phyloP scores from a whole-genome alignment of 768 basidiomycete species.

The Suillus lakei region DNA sequence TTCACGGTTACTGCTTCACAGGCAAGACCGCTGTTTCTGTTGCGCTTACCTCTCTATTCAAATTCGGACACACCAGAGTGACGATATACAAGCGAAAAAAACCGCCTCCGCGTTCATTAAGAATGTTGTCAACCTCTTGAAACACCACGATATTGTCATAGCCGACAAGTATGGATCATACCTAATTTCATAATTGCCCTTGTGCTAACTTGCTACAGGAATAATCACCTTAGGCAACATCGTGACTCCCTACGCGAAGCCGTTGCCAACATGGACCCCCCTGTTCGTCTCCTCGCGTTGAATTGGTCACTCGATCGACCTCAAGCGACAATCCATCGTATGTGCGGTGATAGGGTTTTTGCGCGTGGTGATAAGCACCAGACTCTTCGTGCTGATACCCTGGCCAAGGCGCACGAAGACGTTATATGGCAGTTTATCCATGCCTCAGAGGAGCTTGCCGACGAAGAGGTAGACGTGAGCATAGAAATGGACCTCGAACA shows the following conservation, averaged over 20 bases:
- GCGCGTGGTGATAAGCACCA: conserved; percentile 87
- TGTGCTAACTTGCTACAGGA: conserved; percentile 47
- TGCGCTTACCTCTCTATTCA: conserved; percentile 81
- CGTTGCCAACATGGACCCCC: conserved; percentile 45
- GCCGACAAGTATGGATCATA: conserved; percentile 79
- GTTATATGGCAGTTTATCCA: conserved; percentile 84
- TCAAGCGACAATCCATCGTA: conserved; percentile 65
- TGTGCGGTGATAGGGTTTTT: conserved; percentile 78
- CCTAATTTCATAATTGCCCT: background rate
- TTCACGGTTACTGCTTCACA: conserved; percentile 28
- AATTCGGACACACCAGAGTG: conserved; percentile 91
- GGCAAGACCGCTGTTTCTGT: conserved; percentile 89
- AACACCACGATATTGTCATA: conserved; percentile 76
- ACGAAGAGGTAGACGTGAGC: conserved; percentile 65
- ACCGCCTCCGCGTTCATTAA: conserved; percentile 69
- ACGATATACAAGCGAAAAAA: conserved; percentile 83
- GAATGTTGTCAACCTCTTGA: conserved; percentile 69
- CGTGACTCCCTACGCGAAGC: conserved; percentile 71
- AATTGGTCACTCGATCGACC: conserved; percentile 72
- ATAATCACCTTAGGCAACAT: conserved; percentile 87
- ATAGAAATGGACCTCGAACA: conserved; percentile 71
- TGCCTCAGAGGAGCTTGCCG: conserved; percentile 60
- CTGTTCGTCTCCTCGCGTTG: conserved; percentile 79
- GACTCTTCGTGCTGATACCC: conserved; percentile 63
- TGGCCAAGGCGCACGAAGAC: conserved; percentile 66